These are phyloP conservation scores for Tolypocladium tundrense DNA, from an alignment of 2,329 filamentous ascomycete species.

Conservation along the genomic window DNA sequence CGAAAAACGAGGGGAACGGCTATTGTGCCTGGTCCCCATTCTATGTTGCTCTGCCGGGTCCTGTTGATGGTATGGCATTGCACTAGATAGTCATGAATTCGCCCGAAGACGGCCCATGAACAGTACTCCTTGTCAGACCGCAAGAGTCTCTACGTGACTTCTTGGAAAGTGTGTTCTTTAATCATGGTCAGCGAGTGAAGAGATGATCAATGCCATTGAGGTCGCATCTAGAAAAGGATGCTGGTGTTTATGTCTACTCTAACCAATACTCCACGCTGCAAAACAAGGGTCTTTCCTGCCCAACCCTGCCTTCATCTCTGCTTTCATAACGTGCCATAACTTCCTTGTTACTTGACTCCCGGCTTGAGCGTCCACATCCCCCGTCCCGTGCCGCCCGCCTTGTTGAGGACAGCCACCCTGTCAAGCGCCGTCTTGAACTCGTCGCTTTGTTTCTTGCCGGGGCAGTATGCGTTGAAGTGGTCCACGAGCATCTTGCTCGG, in stretches of 20 bases:
- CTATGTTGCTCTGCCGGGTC: slow-evolving; percentile 35
- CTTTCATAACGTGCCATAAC: neutral
- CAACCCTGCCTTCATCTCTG: too few relatives aligned
- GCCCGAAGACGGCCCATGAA: slow-evolving; percentile 32
- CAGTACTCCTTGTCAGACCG: slow-evolving; percentile 21
- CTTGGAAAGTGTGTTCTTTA: neutral
- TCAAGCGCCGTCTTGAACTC: slow-evolving; percentile 79
- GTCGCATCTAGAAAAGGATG: neutral
- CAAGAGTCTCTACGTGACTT: slow-evolving; percentile 3
- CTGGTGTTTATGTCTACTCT: neutral
- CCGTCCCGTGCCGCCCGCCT: slow-evolving; percentile 40
- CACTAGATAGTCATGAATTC: slow-evolving; percentile 32
- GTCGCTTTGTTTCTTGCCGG: slow-evolving; percentile 51
- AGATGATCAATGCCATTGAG: neutral
- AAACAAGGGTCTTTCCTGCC: neutral
- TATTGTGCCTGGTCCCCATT: slow-evolving; percentile 53
- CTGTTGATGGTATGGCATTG: slow-evolving; percentile 12
- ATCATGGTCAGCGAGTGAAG: neutral
- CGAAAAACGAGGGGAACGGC: slow-evolving; percentile 68
- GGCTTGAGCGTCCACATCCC: slow-evolving; percentile 43
- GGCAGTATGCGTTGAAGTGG: slow-evolving; percentile 76
- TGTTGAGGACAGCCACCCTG: slow-evolving; percentile 62
- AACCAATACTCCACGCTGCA: neutral
- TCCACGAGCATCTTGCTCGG: slow-evolving; percentile 80
- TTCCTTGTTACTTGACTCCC: slow-evolving; percentile 11